Percentiles rank a stretch among this genome's conserved stretches.
phyloP scores from a whole-genome alignment of 2,329 filamentous ascomycete genomes.

The Lasiodiplodia gonubiensis region DNA sequence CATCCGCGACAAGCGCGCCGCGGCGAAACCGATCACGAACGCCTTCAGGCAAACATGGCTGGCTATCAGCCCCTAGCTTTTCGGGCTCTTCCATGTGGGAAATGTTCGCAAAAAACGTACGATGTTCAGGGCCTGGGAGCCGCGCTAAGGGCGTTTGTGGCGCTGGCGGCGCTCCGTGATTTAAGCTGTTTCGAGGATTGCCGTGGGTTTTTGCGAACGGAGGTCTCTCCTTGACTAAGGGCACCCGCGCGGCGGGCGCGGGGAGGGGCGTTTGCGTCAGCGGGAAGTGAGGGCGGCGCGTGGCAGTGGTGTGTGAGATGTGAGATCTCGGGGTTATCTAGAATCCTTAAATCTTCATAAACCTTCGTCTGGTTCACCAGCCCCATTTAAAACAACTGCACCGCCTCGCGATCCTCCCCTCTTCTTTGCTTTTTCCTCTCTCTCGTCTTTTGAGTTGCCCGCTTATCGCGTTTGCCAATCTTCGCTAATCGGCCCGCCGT shows the following conservation, averaged over 20 bases:
- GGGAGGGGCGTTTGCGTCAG: slow-evolving; percentile 1
- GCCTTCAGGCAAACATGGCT: no score
- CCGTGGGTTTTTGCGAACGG: neutral
- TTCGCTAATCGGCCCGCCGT: neutral
- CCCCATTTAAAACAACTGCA: no score
- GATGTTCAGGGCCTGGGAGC: neutral
- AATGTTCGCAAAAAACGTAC: slow-evolving; percentile 10
- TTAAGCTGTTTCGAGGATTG: slow-evolving; percentile 1
- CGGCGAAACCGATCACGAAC: no score
- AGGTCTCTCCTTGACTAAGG: neutral
- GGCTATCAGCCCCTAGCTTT: neutral
- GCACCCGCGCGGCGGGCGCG: neutral
- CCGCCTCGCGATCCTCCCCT: neutral
- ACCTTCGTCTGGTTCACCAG: neutral
- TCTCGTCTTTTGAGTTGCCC: neutral
- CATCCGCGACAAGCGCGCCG: neutral
- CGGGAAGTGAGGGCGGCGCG: neutral
- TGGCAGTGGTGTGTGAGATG: no score
- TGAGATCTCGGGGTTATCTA: neutral
- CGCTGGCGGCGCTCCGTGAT: slow-evolving; percentile 1
- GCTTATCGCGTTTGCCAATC: neutral
- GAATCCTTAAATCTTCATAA: neutral
- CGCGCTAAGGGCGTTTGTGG: slow-evolving; percentile 16
- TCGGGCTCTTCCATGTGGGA: neutral
- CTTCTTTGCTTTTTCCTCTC: neutral